phyloP scores from a whole-genome alignment of 2,329 filamentous ascomycete species.

The Ceratocystis diversiconidia region DNA sequence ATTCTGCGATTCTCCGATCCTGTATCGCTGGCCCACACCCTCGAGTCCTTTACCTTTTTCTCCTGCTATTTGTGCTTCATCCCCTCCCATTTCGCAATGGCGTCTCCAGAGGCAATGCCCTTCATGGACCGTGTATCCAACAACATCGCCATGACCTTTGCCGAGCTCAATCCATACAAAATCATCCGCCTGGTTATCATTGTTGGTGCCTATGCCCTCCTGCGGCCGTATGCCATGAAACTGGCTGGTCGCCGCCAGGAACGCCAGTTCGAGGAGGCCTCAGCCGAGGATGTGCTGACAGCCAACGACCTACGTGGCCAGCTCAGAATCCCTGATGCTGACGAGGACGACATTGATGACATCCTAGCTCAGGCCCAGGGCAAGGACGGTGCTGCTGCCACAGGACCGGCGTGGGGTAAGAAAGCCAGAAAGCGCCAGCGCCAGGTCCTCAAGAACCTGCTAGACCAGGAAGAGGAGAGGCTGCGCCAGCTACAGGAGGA shows the following conservation, averaged over 20 bases:
- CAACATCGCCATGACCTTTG: conserved; percentile 38
- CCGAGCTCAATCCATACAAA: conserved; percentile 36
- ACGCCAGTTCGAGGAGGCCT: conserved; percentile 47
- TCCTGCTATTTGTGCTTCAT: background rate
- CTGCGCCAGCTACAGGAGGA: conserved; percentile 43
- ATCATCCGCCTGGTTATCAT: conserved; percentile 58
- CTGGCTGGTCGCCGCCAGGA: conserved; percentile 49
- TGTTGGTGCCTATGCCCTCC: conserved; percentile 56
- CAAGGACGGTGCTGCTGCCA: background rate
- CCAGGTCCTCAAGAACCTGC: conserved; percentile 46
- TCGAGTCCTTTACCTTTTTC: background rate
- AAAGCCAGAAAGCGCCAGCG: conserved; percentile 19
- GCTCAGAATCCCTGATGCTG: conserved; percentile 38
- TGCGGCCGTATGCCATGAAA: conserved; percentile 62
- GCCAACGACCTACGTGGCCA: conserved; percentile 50
- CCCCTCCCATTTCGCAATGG: conserved; percentile 8
- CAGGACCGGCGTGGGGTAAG: conserved; percentile 19
- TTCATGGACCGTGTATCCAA: conserved; percentile 22
- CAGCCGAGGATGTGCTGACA: conserved; percentile 42
- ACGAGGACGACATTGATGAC: conserved; percentile 29
- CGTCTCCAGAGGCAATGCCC: conserved; percentile 5
- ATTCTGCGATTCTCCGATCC: background rate
- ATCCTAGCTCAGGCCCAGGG: conserved; percentile 9
- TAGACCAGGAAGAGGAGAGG: conserved; percentile 48
- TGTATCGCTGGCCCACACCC: background rate